Evolutionary conservation across 2,329 filamentous ascomycete genomes (phyloP).

Genomic region (Fusarium sp.): DNA sequence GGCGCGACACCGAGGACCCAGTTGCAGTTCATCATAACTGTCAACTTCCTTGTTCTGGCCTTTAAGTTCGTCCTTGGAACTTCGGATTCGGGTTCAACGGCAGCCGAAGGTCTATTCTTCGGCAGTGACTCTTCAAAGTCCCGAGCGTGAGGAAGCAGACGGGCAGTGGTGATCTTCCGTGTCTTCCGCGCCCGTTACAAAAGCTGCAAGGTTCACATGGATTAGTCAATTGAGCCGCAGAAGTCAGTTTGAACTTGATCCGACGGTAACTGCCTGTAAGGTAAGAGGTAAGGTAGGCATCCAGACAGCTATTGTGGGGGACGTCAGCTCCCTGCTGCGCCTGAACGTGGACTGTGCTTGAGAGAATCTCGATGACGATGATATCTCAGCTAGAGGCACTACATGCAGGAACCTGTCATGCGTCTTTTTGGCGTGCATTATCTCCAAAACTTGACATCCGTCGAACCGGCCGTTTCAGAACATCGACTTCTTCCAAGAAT

Average conservation of each 20-base stretch:
- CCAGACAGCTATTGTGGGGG: slow-evolving; percentile 15
- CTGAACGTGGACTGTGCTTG: background rate
- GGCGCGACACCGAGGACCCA: background rate
- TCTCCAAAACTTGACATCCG: slow-evolving; percentile 2
- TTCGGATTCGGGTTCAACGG: slow-evolving; percentile 1
- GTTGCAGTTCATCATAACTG: background rate
- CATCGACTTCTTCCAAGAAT: background rate
- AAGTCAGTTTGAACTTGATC: background rate
- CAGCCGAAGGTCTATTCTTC: background rate
- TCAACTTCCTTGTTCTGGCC: background rate
- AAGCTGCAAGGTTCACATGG: background rate
- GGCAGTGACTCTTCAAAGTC: background rate
- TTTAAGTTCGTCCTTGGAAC: slow-evolving; percentile 2
- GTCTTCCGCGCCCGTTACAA: slow-evolving; percentile 4
- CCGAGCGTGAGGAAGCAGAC: background rate
- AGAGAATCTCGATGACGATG: slow-evolving; percentile 9
- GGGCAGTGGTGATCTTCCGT: slow-evolving; percentile 11
- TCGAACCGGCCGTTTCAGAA: slow-evolving; percentile 2
- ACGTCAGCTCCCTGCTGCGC: background rate
- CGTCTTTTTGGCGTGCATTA: background rate
- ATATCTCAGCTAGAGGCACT: background rate
- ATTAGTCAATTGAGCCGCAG: slow-evolving; percentile 2
- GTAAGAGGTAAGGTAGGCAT: background rate
- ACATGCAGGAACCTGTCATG: background rate
- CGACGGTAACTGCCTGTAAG: background rate